These are phyloP conservation scores for Tolypocladium cylindrosporum DNA, from an alignment of 2,329 filamentous ascomycete genomes.

Conservation along the genomic window DNA sequence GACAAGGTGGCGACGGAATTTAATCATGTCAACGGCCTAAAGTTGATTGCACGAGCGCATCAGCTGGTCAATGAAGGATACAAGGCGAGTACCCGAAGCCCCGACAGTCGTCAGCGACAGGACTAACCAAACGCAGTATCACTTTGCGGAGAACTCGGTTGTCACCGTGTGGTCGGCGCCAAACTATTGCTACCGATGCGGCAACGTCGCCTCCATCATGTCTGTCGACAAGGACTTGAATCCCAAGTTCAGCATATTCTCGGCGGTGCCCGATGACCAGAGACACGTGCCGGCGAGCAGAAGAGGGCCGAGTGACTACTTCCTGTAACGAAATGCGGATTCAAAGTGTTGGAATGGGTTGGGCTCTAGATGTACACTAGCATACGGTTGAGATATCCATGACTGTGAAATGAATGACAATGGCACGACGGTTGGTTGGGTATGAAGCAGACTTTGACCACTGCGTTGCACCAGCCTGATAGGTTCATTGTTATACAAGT, in stretches of 20 bases:
- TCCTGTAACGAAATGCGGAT: slow-evolving; percentile 38
- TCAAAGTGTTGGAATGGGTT: slow-evolving; percentile 9
- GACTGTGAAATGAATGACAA: slow-evolving; percentile 20
- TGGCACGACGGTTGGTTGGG: slow-evolving; percentile 5
- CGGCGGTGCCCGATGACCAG: slow-evolving; percentile 77
- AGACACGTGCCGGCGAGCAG: slow-evolving; percentile 67
- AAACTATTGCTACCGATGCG: slow-evolving; percentile 91
- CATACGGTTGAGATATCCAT: slow-evolving; percentile 32
- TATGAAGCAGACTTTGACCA: not conserved
- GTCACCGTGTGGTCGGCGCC: slow-evolving; percentile 98
- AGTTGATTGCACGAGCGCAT: slow-evolving; percentile 92
- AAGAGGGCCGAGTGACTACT: slow-evolving; percentile 60
- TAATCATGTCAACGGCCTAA: slow-evolving; percentile 92
- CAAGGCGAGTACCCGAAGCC: slow-evolving; percentile 49
- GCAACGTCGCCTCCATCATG: slow-evolving; percentile 96
- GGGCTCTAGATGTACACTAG: slow-evolving; percentile 29
- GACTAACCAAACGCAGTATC: slow-evolving; percentile 50
- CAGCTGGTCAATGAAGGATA: slow-evolving; percentile 98
- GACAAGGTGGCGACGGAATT: slow-evolving; percentile 97
- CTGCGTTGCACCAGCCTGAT: not conserved
- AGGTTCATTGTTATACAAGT: not conserved
- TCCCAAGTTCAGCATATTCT: slow-evolving; percentile 88
- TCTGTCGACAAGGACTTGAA: slow-evolving; percentile 76
- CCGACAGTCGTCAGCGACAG: not conserved
- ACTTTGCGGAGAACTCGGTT: slow-evolving; percentile 90